Percentiles rank a stretch among this genome's conserved stretches.
Evolutionary conservation across 1,139 yeast species (phyloP).

Genomic region (Zygoascus meyerae): DNA sequence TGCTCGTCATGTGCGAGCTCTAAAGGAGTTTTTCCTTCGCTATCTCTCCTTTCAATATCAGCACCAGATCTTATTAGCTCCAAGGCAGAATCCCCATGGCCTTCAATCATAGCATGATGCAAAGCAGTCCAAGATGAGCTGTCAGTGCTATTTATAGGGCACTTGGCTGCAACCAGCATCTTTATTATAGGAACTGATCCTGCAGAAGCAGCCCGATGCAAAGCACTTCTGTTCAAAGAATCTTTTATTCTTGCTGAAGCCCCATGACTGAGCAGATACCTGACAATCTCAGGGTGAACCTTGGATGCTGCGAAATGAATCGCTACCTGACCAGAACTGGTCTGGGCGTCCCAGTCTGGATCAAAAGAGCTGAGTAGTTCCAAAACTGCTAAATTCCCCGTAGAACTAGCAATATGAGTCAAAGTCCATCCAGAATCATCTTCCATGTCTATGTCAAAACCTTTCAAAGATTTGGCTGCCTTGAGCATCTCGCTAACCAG

Average conservation of each 20-base stretch:
- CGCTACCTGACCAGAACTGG: slow-evolving; percentile 66
- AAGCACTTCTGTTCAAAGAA: slow-evolving; percentile 55
- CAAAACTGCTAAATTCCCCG: slow-evolving; percentile 55
- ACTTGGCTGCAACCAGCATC: slow-evolving; percentile 46
- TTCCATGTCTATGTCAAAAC: slow-evolving; percentile 58
- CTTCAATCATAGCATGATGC: slow-evolving; percentile 90
- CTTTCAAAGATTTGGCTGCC: slow-evolving; percentile 28
- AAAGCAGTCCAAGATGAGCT: slow-evolving; percentile 75
- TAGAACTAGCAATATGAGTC: slow-evolving; percentile 70
- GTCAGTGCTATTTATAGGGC: slow-evolving; percentile 67
- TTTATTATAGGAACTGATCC: slow-evolving; percentile 57
- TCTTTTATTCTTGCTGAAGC: slow-evolving; percentile 66
- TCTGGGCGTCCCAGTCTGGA: slow-evolving; percentile 48
- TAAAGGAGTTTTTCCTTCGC: slow-evolving; percentile 52
- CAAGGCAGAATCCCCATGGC: slow-evolving; percentile 73
- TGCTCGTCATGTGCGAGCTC: slow-evolving; percentile 60
- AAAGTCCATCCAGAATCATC: slow-evolving; percentile 90
- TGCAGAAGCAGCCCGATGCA: slow-evolving; percentile 79
- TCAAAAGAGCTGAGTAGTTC: slow-evolving; percentile 40
- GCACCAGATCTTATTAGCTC: slow-evolving; percentile 62
- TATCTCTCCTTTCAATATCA: slow-evolving; percentile 43
- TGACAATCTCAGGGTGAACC: slow-evolving; percentile 49
- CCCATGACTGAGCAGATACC: slow-evolving; percentile 46
- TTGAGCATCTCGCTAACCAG: slow-evolving; percentile 49
- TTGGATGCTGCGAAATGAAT: slow-evolving; percentile 75